Evolutionary conservation across 306 rosid species (phyloP).

Genomic region (Adenanthera pavonina): DNA sequence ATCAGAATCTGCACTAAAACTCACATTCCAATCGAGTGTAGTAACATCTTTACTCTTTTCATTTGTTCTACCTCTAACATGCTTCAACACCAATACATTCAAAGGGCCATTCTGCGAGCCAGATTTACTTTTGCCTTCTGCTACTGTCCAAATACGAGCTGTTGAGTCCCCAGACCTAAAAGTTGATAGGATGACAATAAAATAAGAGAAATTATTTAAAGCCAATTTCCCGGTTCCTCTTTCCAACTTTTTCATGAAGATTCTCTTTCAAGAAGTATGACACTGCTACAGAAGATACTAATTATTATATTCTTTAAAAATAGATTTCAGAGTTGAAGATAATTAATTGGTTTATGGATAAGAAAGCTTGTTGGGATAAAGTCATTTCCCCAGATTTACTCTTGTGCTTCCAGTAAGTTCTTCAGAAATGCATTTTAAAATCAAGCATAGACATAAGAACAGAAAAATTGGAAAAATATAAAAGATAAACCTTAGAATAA

Average conservation of each 20-base stretch:
- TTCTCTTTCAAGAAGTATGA: not conserved
- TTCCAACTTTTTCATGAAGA: not conserved
- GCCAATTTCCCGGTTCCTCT: conserved; percentile 3
- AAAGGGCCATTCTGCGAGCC: conserved; percentile 56
- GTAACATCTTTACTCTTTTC: conserved; percentile 94
- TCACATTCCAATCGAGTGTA: conserved; percentile 97
- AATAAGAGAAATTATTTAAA: conserved; percentile 22
- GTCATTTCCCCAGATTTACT: not conserved
- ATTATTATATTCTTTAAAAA: not conserved
- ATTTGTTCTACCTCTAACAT: conserved; percentile 75
- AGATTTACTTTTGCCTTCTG: conserved; percentile 69
- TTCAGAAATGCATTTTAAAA: conserved; percentile 10
- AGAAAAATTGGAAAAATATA: not conserved
- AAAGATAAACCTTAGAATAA: not conserved
- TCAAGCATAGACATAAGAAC: not conserved
- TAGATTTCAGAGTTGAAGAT: conserved; percentile 11
- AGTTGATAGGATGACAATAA: conserved; percentile 17
- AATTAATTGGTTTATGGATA: not conserved
- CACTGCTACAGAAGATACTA: conserved; percentile 9
- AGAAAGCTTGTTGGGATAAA: not conserved
- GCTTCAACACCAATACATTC: conserved; percentile 82
- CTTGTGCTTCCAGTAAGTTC: not conserved
- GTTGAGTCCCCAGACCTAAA: conserved; percentile 94
- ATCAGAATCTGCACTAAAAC: conserved; percentile 44
- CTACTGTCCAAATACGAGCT: conserved; percentile 91